A percentile compares a stretch with the other conserved stretches of the same genome.
Conservation (phyloP, 805 yeast species). For the Myxozyma neglecta region DNA sequence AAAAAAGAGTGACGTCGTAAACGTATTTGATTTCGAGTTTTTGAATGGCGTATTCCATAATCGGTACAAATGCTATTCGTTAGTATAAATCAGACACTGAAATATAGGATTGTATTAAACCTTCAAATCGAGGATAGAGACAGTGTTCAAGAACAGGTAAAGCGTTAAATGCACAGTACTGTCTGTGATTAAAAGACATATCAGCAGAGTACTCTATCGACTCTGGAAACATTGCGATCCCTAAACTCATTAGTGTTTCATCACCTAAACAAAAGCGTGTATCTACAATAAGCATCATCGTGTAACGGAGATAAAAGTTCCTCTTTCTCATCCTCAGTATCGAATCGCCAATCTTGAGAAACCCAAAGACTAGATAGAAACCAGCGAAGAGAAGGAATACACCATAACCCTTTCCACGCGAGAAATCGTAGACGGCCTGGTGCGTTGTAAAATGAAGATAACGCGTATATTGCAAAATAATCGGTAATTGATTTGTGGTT, state of each 20-base stretch:
- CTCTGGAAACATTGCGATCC: conserved; percentile 83
- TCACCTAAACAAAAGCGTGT: not conserved
- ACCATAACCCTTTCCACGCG: conserved; percentile 19
- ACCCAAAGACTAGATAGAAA: conserved; percentile 19
- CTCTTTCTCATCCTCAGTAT: conserved; percentile 5
- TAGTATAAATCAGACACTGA: not conserved
- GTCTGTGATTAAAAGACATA: conserved; percentile 60
- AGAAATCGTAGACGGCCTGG: conserved; percentile 18
- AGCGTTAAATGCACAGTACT: conserved; percentile 55
- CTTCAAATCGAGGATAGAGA: conserved; percentile 70
- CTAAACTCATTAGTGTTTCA: conserved; percentile 40
- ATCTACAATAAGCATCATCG: conserved; percentile 7
- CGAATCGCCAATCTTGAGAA: conserved; percentile 26
- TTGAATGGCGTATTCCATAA: conserved; percentile 34
- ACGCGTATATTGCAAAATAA: conserved; percentile 19
- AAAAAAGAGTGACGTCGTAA: conserved; percentile 58
- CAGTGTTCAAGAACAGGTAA: conserved; percentile 62
- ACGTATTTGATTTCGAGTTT: conserved; percentile 39
- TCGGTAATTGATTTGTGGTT: conserved; percentile 20
- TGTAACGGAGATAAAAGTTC: not conserved
- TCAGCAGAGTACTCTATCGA: conserved; percentile 50
- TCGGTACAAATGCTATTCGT: conserved; percentile 34
- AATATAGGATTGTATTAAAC: not conserved
- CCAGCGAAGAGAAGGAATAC: conserved; percentile 22
- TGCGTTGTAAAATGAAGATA: conserved; percentile 18